Base-by-base conservation (phyloP, 768 basidiomycete species). In the Amanita rubescens region DNA sequence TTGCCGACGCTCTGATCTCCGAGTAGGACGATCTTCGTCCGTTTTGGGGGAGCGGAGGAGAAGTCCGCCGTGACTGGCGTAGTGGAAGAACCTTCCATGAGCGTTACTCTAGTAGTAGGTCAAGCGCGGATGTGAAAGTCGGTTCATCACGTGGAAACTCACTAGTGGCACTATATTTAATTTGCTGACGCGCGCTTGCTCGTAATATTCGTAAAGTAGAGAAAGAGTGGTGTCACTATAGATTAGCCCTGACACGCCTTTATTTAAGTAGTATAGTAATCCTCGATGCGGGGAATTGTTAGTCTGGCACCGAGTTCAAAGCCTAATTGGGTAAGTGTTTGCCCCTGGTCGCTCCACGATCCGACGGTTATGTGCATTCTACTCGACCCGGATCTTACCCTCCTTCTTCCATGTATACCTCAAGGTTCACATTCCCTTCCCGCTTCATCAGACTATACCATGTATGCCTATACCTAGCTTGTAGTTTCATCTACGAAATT, bases 1-100 rank as follows among this genome's bases (percentile, higher is more conserved):
- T 99, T 99, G 43, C 96, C 96, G 49, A 98, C 96, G 61, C 90
- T 93, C 73, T 96, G 94, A 75, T 97, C 94, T 12, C 94, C 94
- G 11, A 97, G 82, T 41, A 97, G 79, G 19, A 96, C 94, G 41
- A 97, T 92, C 75, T 97, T 97, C 54, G 92, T 96, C 57, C 94
- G 88, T 69, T 94, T 96, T 50, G 91, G 85, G 32, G 92, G 87
- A 19, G 88, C 82, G 19, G 90, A 89, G 7, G 90, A 89, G 71
- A 92, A 90, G 66, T 93, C 90, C 10, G 86, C 80, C 2, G 87
- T 79, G 8, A 80, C 80, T 12, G 90, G 90, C 14, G 89, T 82
- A 32, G 88, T 82, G 30, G 80, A 70, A 45, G 80, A 65, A 30
- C 75, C 64, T 55, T 82, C 77, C 79, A 78, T 79, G 37, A 19